These are phyloP conservation scores for Chlorella vulgaris DNA, from an alignment of 139 green algal species.

Conservation along the genomic window DNA sequence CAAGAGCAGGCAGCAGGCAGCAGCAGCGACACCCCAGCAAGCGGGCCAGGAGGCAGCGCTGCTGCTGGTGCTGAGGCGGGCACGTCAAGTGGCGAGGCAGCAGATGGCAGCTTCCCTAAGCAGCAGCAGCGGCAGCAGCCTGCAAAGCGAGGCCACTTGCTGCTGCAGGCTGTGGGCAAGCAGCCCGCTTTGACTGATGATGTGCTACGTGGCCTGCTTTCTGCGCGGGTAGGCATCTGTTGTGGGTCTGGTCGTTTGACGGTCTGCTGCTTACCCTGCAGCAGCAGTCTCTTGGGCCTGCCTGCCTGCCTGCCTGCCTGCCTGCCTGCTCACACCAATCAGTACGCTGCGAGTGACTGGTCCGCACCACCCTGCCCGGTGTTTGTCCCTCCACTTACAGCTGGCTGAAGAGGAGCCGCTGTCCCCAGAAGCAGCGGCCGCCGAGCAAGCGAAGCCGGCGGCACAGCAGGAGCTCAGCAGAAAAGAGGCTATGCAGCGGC, in stretches of 20 bases:
- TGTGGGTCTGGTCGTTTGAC: not conserved
- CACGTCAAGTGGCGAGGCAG: not conserved
- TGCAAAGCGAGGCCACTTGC: not conserved
- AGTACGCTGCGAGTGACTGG: no score
- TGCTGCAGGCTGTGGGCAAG: not conserved
- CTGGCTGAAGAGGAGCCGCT: constrained; percentile 4
- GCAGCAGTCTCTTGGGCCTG: no score
- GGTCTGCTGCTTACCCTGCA: no score
- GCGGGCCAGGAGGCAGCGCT: not conserved
- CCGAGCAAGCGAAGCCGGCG: not conserved
- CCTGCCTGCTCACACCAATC: no score
- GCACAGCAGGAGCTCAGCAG: not conserved
- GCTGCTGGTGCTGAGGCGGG: no score
- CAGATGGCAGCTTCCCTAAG: not conserved
- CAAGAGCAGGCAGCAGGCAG: not conserved
- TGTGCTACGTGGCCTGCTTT: not conserved
- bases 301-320: not conserved
- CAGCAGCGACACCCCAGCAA: not conserved
- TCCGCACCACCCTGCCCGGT: no score
- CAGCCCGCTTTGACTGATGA: constrained; percentile 1
- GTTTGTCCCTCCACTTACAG: no score
- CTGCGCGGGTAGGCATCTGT: not conserved
- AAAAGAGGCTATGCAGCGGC: not conserved
- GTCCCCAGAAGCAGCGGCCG: not conserved
- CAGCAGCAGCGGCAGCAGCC: not conserved